These are phyloP conservation scores for Dioscorea zingiberensis DNA, from an alignment of 106 monocot species.

Conservation along the genomic window DNA sequence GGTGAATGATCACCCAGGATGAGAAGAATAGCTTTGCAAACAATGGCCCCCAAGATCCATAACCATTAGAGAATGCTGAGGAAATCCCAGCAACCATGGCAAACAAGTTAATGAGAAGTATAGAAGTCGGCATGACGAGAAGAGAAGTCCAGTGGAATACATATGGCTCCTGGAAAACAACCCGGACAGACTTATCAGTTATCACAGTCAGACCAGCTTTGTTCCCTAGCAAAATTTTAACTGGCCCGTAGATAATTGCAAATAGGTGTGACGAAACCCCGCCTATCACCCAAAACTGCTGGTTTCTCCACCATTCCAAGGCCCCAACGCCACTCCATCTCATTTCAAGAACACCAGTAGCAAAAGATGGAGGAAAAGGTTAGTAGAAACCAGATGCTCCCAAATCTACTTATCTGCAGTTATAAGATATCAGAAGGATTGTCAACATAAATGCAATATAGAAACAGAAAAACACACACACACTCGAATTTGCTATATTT, in stretches of 20 bases:
- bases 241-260: constrained; percentile 15
- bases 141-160: constrained; percentile 26
- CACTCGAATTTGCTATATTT: too few relatives aligned
- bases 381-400: constrained; percentile 16
- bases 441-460: neutral
- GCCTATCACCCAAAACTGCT: constrained; percentile 26
- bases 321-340: constrained; percentile 29
- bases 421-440: neutral
- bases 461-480: constrained; percentile 12
- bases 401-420: constrained; percentile 12
- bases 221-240: constrained; percentile 17
- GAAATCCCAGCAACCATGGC: constrained; percentile 22
- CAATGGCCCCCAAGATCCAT: constrained; percentile 12
- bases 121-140: constrained; percentile 17
- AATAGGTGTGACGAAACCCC: constrained; percentile 18
- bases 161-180: constrained; percentile 14
- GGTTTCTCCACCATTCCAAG: constrained; percentile 20
- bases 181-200: constrained; percentile 6
- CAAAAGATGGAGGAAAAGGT: constrained; percentile 19
- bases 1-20: constrained; percentile 25
- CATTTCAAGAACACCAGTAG: constrained; percentile 21
- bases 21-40: constrained; percentile 23
- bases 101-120: constrained; percentile 19
- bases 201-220: constrained; percentile 13
- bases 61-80: neutral